Evolutionary conservation across 768 basidiomycete species (phyloP), one percentile per base, ranked within the genome.

Genomic region (Pleurotus cornucopiae): DNA sequence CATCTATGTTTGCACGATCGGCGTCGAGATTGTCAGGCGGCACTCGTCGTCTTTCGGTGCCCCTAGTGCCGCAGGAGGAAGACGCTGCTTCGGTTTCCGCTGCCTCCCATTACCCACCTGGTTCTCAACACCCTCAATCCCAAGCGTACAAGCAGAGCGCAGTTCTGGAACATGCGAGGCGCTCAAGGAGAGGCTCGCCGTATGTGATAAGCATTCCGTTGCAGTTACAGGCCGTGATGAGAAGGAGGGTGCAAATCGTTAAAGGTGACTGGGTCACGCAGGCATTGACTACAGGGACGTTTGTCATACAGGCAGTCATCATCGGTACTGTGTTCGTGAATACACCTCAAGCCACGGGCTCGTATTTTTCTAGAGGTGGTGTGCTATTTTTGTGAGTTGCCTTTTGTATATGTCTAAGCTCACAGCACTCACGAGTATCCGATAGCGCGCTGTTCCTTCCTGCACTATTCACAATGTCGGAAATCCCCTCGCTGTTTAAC

Each of bases 331-430:
- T 85, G 39, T 90, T 87, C 73, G 74, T 80, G 56, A 70, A 73
- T 5, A 69, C 84, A 43, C 71, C 76, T 1, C 72, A 81, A 14
- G 65, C 70, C 14, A 86, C 88, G 0, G 62, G 71, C 2, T 82
- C 79, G n/a, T 83, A 83, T 65, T 89, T 86, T 71, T 82, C 84
- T n/a, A 79, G 88, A 23, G 88, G 86, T 26, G 83, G 88, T 73
- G 73, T 87, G 9, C 67, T 91, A 20, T 89, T 87, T 75, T 88
- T 89, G 78, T 83, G 70, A 37, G 78, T 70, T 25, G n/a, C n/a
- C n/a, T n/a, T n/a, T n/a, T n/a, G n/a, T n/a, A n/a, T n/a, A n/a
- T n/a, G n/a, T n/a, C n/a, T n/a, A n/a, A n/a, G n/a, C n/a, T 4
- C 6, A 14, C 7, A 4, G 11, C 2, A 14, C 16, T 14, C 5